A percentile compares a stretch with the other conserved stretches of the same genome.
phyloP scores from a whole-genome alignment of 495 filamentous ascomycete species.

The Neurospora sp. region DNA sequence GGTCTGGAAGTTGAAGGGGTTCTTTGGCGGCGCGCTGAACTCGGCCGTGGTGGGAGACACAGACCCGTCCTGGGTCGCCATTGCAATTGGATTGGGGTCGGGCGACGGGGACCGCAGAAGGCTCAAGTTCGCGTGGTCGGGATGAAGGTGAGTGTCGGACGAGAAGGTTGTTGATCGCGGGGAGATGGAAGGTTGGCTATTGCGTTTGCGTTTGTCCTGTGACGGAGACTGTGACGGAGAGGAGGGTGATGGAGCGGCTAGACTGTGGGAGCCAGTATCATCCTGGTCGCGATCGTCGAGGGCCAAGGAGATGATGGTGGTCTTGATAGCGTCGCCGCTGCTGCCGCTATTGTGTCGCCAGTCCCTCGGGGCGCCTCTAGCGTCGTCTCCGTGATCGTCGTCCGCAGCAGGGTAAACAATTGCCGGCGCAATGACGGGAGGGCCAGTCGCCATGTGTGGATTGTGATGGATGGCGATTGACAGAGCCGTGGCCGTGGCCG shows the following conservation, averaged over 20 bases:
- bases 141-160: slow-evolving; percentile 9
- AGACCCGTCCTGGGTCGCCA: slow-evolving; percentile 23
- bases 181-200: not conserved
- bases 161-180: slow-evolving; percentile 5
- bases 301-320: slow-evolving; percentile 3
- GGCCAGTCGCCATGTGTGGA: slow-evolving; percentile 7
- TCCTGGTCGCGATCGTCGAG: slow-evolving; percentile 10
- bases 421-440: not conserved
- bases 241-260: not conserved
- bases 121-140: slow-evolving; percentile 5
- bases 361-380: not conserved
- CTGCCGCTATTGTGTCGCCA: not conserved
- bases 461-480: not conserved
- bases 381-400: slow-evolving; percentile 6
- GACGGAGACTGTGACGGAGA: not conserved
- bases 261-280: slow-evolving; percentile 3
- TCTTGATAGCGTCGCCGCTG: not conserved
- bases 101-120: slow-evolving; percentile 13
- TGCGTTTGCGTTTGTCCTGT: not conserved
- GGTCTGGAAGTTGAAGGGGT: slow-evolving; percentile 92
- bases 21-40: slow-evolving; percentile 26
- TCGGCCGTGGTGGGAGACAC: slow-evolving; percentile 8
- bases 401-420: not conserved
- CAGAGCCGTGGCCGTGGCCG: slow-evolving; percentile 10
- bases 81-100: slow-evolving; percentile 16